Evolutionary conservation across 208 protist species (phyloP), one percentile per base, ranked within the genome.

Genomic region (Acanthamoeba sp.): DNA sequence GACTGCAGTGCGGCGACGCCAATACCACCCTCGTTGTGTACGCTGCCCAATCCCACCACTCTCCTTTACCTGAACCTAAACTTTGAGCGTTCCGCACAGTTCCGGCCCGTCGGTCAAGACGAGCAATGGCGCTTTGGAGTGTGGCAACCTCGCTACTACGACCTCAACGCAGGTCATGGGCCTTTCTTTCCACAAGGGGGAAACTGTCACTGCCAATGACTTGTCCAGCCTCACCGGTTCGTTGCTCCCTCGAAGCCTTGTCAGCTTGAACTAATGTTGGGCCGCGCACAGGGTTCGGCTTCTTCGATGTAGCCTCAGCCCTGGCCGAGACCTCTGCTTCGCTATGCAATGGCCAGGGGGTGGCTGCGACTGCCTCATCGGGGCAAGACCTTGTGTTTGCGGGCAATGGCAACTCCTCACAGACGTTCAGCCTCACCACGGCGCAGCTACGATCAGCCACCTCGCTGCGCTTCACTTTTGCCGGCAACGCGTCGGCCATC

Each of bases 341-440:
- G 14, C 29, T 76, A 10, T 76, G 40, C 32, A 0, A 32, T 29
- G 9, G 50, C 50, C 50, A 71, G 62, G 29, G 29, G 62, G 29
- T 76, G 18, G 66, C 66, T 3, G 66, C 66, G 3, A 76, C 66
- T 38, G 66, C 66, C 9, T 9, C 66, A 18, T 38, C 66, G 10
- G 66, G 66, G 3, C 18, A 76, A 9, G 66, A 76, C 18, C 29
- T 76, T 4, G 66, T 76, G 24, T 76, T 76, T 38, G 66, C 36
- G 2, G 66, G 66, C 66, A 42, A 42, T 27, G 7, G 10, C 29
- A 38, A 34, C 29, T 27, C 62, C 12, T 32, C 29, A 12, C 62
- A 71, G 62, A 32, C 38, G 29, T 71, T 71, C 62, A 71, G 14
- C 62, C 62, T 71, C 32, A 71, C 62, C 62, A 71, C 62, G 62